phyloP scores from a whole-genome alignment of 371 early-diverging fungal genomes.

The Phascolomyces articulosus region DNA sequence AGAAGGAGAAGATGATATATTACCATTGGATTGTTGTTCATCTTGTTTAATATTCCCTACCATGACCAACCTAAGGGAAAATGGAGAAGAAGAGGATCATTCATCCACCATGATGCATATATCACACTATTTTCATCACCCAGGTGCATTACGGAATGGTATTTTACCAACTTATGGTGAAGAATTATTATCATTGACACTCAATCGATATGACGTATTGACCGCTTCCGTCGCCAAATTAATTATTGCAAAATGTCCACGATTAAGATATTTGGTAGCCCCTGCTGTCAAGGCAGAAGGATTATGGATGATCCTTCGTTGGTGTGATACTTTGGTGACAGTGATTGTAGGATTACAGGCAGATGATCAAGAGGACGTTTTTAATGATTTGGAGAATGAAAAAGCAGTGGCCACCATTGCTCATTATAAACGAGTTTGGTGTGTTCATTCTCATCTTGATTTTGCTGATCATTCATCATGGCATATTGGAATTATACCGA shows the following conservation, averaged over 20 bases:
- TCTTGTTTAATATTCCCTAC: conserved; percentile 43
- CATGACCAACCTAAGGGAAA: background rate
- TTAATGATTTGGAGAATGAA: conserved; percentile 33
- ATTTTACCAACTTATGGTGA: conserved; percentile 50
- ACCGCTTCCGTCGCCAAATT: conserved; percentile 35
- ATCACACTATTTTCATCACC: conserved; percentile 47
- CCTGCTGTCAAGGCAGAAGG: conserved; percentile 49
- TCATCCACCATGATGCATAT: conserved; percentile 36
- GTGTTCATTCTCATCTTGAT: conserved; percentile 29
- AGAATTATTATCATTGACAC: conserved; percentile 37
- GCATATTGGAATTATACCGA: conserved; percentile 54
- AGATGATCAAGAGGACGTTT: conserved; percentile 21
- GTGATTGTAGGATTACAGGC: conserved; percentile 41
- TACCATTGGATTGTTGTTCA: conserved; percentile 36
- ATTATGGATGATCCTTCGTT: conserved; percentile 46
- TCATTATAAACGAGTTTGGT: conserved; percentile 48
- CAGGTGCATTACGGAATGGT: conserved; percentile 45
- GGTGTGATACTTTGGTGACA: conserved; percentile 41
- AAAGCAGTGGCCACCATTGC: conserved; percentile 39
- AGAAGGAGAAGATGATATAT: background rate
- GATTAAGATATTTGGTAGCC: conserved; percentile 36
- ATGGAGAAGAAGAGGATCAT: background rate
- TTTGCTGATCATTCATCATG: conserved; percentile 27
- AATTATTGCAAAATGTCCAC: conserved; percentile 45
- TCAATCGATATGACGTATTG: conserved; percentile 44